Conservation (phyloP, 2,329 filamentous ascomycete genomes). For the Penicillium nordicum region DNA sequence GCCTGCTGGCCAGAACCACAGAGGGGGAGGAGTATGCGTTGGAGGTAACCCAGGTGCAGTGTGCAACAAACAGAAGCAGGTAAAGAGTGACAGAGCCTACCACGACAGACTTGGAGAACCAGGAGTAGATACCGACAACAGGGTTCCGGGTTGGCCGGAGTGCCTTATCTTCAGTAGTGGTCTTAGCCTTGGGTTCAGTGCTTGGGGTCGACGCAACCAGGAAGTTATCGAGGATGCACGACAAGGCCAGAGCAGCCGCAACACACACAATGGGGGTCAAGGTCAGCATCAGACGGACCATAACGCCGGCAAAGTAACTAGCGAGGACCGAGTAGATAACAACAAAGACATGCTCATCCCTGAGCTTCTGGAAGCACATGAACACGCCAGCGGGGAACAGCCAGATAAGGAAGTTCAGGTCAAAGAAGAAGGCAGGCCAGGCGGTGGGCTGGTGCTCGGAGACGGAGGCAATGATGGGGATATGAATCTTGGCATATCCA, state of each 20-base stretch:
- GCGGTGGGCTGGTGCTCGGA: conserved; percentile 98
- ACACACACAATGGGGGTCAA: conserved; percentile 95
- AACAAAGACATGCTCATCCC: conserved; percentile 95
- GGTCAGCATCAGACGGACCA: conserved; percentile 98
- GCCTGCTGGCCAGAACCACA: conserved; percentile 84
- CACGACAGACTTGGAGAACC: conserved; percentile 74
- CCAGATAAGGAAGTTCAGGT: conserved; percentile 97
- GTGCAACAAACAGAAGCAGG: conserved; percentile 86
- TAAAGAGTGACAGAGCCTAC: conserved; percentile 71
- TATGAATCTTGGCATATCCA: conserved; percentile 97
- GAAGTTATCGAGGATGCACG: conserved; percentile 84
- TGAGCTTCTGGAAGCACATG: conserved; percentile 90
- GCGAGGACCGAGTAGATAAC: conserved; percentile 95
- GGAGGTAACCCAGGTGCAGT: conserved; percentile 99
- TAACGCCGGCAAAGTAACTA: conserved; percentile 98
- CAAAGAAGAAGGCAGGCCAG: conserved; percentile 99
- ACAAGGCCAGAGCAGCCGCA: conserved; percentile 82
- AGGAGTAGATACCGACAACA: conserved; percentile 77
- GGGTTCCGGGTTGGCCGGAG: conserved; percentile 71
- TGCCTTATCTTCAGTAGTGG: conserved; percentile 35
- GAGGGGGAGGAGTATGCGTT: conserved; percentile 98
- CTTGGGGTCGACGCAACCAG: conserved; percentile 63
- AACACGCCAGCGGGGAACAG: conserved; percentile 98
- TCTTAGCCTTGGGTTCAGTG: conserved; percentile 40
- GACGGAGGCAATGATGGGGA: conserved; percentile 98